Evolutionary conservation across 2,329 filamentous ascomycete genomes (phyloP).

Genomic region (Emergomyces orientalis): DNA sequence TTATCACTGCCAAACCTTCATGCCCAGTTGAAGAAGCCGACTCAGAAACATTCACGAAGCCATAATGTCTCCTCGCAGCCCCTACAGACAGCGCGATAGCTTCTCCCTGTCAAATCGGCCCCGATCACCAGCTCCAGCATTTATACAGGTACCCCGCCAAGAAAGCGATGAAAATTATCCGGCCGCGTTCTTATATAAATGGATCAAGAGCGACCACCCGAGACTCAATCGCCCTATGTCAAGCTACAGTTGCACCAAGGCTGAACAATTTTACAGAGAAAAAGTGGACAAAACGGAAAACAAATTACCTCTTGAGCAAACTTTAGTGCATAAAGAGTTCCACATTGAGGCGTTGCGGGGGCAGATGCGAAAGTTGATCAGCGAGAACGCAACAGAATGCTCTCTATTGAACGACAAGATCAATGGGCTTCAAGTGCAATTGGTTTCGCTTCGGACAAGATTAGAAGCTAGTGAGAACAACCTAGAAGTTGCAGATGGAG

Average conservation of each 20-base stretch:
- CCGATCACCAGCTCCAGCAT: not conserved
- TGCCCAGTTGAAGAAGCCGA: not conserved
- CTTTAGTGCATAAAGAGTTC: slow-evolving; percentile 6
- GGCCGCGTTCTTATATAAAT: not conserved
- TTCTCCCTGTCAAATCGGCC: not conserved
- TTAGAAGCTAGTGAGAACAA: not conserved
- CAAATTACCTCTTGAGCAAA: slow-evolving; percentile 2
- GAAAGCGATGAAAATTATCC: not conserved
- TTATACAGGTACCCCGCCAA: not conserved
- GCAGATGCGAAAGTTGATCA: not conserved
- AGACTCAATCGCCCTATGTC: not conserved
- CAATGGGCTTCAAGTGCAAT: not conserved
- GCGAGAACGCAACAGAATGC: not conserved
- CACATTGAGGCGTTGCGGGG: slow-evolving; percentile 4
- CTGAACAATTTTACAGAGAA: not conserved
- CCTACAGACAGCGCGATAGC: not conserved
- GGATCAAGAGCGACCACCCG: slow-evolving; percentile 1
- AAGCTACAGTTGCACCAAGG: not conserved
- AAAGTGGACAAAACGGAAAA: not conserved
- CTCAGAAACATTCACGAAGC: not conserved
- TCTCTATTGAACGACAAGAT: not conserved
- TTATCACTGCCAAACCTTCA: not conserved
- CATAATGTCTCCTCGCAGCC: slow-evolving; percentile 3
- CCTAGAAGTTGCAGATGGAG: not conserved
- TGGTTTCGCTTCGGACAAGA: not conserved